A percentile compares a stretch with the other conserved stretches of the same genome.
These are phyloP conservation scores for Naganishia antarctica DNA, from an alignment of 768 basidiomycete species.

Conservation along the genomic window DNA sequence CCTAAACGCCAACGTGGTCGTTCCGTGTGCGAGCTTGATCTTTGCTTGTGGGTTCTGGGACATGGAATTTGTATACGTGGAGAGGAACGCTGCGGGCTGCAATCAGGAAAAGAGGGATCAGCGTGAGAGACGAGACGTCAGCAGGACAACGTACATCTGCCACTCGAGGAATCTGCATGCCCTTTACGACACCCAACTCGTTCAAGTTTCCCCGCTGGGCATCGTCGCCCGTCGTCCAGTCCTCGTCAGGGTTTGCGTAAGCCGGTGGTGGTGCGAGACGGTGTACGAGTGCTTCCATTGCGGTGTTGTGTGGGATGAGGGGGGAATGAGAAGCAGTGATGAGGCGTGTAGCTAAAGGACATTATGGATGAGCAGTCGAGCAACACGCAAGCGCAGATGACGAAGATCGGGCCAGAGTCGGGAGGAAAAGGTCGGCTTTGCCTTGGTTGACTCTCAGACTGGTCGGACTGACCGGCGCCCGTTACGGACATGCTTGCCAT, in stretches of 20 bases:
- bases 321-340: background rate
- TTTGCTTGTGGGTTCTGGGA: conserved; percentile 80
- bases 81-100: conserved; percentile 87
- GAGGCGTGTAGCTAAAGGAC: background rate
- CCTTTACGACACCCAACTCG: conserved; percentile 37
- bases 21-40: conserved; percentile 98
- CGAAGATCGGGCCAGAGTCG: background rate
- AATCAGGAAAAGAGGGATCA: background rate
- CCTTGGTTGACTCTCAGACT: too few species aligned
- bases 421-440: too few species aligned
- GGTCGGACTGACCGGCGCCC: too few species aligned
- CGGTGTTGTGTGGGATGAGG: background rate
- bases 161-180: conserved; percentile 44
- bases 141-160: conserved; percentile 38
- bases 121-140: conserved; percentile 1
- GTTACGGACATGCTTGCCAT: too few species aligned
- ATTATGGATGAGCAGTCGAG: background rate
- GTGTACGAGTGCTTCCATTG: conserved; percentile 20
- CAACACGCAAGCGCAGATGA: conserved; percentile 18
- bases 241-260: conserved; percentile 6
- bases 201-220: conserved; percentile 42
- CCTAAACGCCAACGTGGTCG: conserved; percentile 94
- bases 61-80: conserved; percentile 89
- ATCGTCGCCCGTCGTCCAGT: background rate
- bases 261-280: conserved; percentile 17